Evolutionary conservation across 208 protist species (phyloP).

Genomic region (Leptomonas pyrrhocoris): DNA sequence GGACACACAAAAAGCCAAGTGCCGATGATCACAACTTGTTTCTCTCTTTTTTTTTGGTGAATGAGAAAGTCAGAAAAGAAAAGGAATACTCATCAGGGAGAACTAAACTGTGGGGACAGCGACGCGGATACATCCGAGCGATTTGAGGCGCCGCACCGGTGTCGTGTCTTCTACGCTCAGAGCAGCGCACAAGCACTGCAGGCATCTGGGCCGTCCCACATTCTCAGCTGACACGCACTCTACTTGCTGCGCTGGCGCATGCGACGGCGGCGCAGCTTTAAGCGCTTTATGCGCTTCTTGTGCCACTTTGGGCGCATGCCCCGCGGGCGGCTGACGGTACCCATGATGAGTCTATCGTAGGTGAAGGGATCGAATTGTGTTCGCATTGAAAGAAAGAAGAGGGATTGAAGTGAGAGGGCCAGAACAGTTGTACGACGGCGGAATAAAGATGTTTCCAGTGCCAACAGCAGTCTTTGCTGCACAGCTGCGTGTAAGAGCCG

Average conservation of each 20-base stretch:
- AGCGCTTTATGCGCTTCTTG: constrained; percentile 93
- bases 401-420: not conserved
- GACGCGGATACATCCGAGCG: too few relatives aligned
- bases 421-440: too few relatives aligned
- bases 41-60: constrained; percentile 30
- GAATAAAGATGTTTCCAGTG: too few relatives aligned
- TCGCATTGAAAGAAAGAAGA: not conserved
- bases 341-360: constrained; percentile 42
- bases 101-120: too few relatives aligned
- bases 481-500: too few relatives aligned
- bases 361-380: constrained; percentile 3
- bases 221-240: constrained; percentile 12
- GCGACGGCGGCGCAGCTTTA: constrained; percentile 87
- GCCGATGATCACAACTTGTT: too few relatives aligned
- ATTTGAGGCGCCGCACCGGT: too few relatives aligned
- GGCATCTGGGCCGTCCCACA: not conserved
- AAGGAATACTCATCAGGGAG: too few relatives aligned
- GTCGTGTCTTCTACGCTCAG: too few relatives aligned
- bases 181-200: not conserved
- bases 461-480: too few relatives aligned
- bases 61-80: constrained; percentile 26
- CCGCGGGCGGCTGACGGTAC: constrained; percentile 83
- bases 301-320: constrained; percentile 93
- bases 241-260: constrained; percentile 93
- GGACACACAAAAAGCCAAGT: too few relatives aligned